A percentile compares a stretch with the other conserved stretches of the same genome.
Evolutionary conservation across 768 basidiomycete genomes (phyloP).

Genomic region (Glaciozyma martinii): DNA sequence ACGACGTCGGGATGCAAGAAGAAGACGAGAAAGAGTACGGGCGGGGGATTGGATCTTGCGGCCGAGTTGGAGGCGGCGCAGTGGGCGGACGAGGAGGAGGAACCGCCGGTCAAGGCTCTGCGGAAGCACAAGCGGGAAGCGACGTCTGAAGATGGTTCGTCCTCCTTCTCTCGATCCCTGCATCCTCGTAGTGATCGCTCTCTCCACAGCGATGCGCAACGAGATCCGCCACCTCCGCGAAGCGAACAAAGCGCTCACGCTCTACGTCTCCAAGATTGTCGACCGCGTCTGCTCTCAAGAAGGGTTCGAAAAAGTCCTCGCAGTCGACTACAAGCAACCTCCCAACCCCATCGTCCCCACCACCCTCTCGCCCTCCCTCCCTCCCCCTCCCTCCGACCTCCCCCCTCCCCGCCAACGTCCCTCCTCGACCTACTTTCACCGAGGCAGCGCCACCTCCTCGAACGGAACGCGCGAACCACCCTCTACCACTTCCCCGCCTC

Average conservation of each 20-base stretch:
- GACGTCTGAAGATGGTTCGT: slow-evolving; percentile 3
- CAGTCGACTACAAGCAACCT: slow-evolving; percentile 51
- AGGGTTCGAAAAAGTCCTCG: slow-evolving; percentile 91
- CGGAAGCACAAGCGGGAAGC: slow-evolving; percentile 5
- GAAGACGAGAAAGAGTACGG: neutral
- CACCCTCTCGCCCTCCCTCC: slow-evolving; percentile 6
- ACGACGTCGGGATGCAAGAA: neutral
- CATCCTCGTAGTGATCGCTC: neutral
- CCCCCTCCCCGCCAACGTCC: slow-evolving; percentile 32
- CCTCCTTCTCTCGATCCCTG: neutral
- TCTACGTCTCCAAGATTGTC: slow-evolving; percentile 96
- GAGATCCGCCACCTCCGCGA: slow-evolving; percentile 31
- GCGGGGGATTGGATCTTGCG: slow-evolving; percentile 30
- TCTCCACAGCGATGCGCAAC: slow-evolving; percentile 8
- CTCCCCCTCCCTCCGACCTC: slow-evolving; percentile 42
- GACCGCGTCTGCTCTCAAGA: slow-evolving; percentile 94
- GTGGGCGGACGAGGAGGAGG: slow-evolving; percentile 6
- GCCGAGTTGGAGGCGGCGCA: slow-evolving; percentile 31
- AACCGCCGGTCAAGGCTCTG: slow-evolving; percentile 5
- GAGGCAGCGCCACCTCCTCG: neutral
- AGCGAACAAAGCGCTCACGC: slow-evolving; percentile 55
- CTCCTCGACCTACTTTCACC: neutral
- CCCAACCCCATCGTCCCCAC: slow-evolving; percentile 16
- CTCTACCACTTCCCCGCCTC: slow-evolving; percentile 4
- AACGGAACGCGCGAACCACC: neutral